Evolutionary conservation across 805 yeast species (phyloP).

Genomic region (Barnettozyma vustinii): DNA sequence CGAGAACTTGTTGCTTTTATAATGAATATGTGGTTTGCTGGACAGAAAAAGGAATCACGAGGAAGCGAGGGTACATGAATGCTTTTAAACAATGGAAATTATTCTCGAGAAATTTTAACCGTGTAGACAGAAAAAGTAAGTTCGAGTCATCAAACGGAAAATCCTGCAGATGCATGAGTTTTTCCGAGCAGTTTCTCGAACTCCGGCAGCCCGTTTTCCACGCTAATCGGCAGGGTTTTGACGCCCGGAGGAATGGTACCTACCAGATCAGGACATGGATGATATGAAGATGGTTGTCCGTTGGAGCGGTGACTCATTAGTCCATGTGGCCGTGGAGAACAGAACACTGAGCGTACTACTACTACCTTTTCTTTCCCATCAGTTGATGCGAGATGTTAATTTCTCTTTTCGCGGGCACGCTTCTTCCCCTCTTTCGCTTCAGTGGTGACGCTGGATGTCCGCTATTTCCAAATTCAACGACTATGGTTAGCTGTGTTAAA

Average conservation of each 20-base stretch:
- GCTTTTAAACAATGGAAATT: neutral
- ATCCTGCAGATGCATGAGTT: neutral
- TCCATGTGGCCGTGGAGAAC: neutral
- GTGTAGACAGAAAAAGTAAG: neutral
- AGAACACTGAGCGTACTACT: neutral
- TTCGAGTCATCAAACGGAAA: slow-evolving; percentile 1
- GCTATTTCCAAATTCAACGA: neutral
- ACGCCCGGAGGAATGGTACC: neutral
- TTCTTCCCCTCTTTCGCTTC: neutral
- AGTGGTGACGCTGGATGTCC: neutral
- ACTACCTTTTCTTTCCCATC: neutral
- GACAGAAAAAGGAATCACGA: neutral
- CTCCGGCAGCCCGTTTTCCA: neutral
- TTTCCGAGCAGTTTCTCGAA: neutral
- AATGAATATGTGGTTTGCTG: neutral
- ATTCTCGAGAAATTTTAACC: neutral
- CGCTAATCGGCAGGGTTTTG: neutral
- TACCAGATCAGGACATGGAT: neutral
- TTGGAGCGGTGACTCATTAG: neutral
- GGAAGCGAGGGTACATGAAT: neutral
- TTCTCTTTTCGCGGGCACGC: neutral
- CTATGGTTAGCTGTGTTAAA: neutral
- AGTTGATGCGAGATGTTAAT: neutral
- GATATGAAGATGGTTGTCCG: neutral
- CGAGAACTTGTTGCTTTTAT: neutral